A percentile compares a stretch with the other conserved stretches of the same genome.
These are phyloP conservation scores for Corynespora cassiicola DNA, from an alignment of 2,329 filamentous ascomycete genomes.

Conservation along the genomic window DNA sequence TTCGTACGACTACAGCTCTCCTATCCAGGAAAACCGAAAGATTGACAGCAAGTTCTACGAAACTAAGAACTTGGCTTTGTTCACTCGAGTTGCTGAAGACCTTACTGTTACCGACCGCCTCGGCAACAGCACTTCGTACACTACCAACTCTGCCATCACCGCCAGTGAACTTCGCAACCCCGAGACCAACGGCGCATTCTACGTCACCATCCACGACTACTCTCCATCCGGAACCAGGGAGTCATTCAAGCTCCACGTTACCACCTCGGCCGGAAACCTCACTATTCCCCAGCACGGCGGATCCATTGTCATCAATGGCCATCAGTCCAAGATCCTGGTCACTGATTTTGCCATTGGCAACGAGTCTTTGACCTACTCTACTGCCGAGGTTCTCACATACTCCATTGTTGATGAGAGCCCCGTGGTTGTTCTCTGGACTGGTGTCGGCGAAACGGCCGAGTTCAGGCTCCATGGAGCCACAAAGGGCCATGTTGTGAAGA, in stretches of 20 bases:
- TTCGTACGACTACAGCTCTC: constrained; percentile 69
- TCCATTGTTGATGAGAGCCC: constrained; percentile 43
- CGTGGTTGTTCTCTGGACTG: constrained; percentile 49
- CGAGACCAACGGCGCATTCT: constrained; percentile 64
- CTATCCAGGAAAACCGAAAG: constrained; percentile 64
- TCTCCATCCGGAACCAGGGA: constrained; percentile 60
- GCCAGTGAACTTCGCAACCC: constrained; percentile 66
- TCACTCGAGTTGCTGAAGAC: constrained; percentile 64
- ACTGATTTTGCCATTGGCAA: constrained; percentile 65
- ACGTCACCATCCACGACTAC: constrained; percentile 62
- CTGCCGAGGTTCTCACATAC: constrained; percentile 59
- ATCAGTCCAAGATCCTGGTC: constrained; percentile 67
- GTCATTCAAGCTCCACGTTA: constrained; percentile 61
- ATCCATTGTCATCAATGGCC: constrained; percentile 62
- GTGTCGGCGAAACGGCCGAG: constrained; percentile 48
- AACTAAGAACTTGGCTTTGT: constrained; percentile 67
- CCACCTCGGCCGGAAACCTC: constrained; percentile 62
- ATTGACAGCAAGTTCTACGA: constrained; percentile 68
- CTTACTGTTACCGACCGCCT: constrained; percentile 61
- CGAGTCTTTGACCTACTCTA: constrained; percentile 61
- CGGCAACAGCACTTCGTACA: constrained; percentile 57
- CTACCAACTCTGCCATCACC: constrained; percentile 59
- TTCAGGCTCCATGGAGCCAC: constrained; percentile 46
- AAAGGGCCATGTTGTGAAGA: constrained; percentile 47
- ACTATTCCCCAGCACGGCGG: constrained; percentile 60